Conservation (phyloP, 1,284 basidiomycete species). For the Moesziomyces parantarcticus region DNA sequence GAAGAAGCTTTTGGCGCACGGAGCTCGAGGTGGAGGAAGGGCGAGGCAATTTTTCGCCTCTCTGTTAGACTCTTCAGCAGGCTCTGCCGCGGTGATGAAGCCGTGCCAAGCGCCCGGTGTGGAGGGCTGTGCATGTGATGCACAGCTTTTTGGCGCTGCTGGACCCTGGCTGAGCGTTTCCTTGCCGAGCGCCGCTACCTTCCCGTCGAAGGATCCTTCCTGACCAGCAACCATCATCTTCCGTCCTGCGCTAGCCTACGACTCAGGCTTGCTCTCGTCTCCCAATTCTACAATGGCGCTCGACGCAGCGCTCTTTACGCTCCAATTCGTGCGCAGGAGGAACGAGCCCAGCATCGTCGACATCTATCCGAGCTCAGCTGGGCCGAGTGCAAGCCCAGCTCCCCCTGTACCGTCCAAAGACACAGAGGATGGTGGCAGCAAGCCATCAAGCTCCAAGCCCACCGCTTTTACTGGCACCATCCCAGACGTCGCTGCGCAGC, state of each 20-base stretch:
- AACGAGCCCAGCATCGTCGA: slow-evolving; percentile 49
- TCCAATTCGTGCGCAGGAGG: slow-evolving; percentile 40
- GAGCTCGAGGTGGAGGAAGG: not conserved
- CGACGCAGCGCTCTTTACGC: slow-evolving; percentile 50
- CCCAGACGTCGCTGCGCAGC: slow-evolving; percentile 30
- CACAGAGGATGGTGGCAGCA: not conserved
- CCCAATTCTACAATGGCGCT: slow-evolving; percentile 27
- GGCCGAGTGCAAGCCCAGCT: not conserved
- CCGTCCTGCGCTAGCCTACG: too few species aligned
- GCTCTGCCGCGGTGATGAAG: not conserved
- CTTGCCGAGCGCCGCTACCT: not conserved
- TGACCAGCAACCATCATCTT: not conserved
- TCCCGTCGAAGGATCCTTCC: not conserved
- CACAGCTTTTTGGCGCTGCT: slow-evolving; percentile 4
- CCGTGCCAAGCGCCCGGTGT: not conserved
- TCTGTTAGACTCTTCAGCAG: too few species aligned
- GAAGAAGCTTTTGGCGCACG: too few species aligned
- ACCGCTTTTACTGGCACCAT: slow-evolving; percentile 37
- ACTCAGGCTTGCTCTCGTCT: too few species aligned
- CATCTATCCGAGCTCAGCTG: slow-evolving; percentile 26
- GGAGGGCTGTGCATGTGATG: slow-evolving; percentile 1
- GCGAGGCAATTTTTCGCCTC: not conserved
- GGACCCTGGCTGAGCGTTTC: slow-evolving; percentile 16
- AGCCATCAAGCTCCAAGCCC: slow-evolving; percentile 8
- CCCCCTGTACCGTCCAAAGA: slow-evolving; percentile 37